Percentiles rank a stretch among this genome's conserved stretches.
Conservation (phyloP, 208 protist species). For the Novymonas esmeraldas region DNA sequence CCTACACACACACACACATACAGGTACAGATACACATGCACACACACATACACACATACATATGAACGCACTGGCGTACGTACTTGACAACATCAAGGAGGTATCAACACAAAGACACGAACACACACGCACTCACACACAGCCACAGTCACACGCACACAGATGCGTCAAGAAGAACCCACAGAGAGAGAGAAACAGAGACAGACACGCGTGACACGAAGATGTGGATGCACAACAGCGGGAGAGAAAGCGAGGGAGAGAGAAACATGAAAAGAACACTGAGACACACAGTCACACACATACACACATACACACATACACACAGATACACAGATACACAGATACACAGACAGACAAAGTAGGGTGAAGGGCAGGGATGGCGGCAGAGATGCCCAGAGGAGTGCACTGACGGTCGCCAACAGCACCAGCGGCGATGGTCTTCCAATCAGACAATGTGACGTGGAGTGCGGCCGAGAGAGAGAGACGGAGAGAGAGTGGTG, state of each 20-base stretch:
- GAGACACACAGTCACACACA: no score
- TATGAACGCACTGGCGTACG: neutral
- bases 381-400: no score
- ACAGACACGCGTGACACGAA: neutral
- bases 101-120: no score
- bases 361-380: neutral
- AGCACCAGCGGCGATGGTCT: no score
- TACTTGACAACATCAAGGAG: neutral
- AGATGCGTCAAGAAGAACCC: neutral
- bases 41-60: neutral
- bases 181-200: slow-evolving; percentile 13
- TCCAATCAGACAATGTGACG: no score
- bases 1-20: neutral
- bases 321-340: neutral
- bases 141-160: no score
- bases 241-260: neutral
- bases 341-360: neutral
- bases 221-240: no score
- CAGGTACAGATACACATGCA: neutral
- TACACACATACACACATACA: neutral
- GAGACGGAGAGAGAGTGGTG: neutral
- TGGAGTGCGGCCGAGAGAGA: neutral
- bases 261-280: neutral
- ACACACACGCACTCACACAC: neutral
- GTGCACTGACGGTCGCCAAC: slow-evolving; percentile 4